Evolutionary conservation across 805 yeast species (phyloP).

Genomic region (Ogataea angusta): DNA sequence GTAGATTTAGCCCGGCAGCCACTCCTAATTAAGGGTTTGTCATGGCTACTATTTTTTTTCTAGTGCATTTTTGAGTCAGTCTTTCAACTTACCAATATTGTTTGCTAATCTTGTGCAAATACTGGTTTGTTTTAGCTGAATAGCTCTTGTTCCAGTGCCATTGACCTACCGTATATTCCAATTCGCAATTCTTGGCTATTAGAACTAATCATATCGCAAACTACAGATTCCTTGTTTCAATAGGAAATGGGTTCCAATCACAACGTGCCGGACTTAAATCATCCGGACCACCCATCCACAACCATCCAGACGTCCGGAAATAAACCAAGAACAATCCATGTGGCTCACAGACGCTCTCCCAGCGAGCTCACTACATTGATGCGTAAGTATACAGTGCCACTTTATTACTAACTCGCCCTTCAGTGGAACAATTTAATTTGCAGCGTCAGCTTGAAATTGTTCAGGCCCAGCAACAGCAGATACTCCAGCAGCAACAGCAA

Average conservation of each 20-base stretch:
- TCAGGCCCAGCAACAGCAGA: slow-evolving; percentile 89
- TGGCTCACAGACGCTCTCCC: slow-evolving; percentile 97
- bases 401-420: slow-evolving; percentile 9
- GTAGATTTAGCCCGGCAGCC: slow-evolving; percentile 1
- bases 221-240: slow-evolving; percentile 1
- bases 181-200: too few relatives aligned
- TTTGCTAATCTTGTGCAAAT: slow-evolving; percentile 2
- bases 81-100: slow-evolving; percentile 5
- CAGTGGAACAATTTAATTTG: slow-evolving; percentile 77
- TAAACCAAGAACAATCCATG: slow-evolving; percentile 65
- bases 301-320: slow-evolving; percentile 33
- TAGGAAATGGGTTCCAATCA: slow-evolving; percentile 12
- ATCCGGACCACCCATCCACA: slow-evolving; percentile 22
- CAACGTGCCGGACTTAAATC: slow-evolving; percentile 12
- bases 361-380: slow-evolving; percentile 88
- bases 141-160: slow-evolving; percentile 10
- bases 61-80: slow-evolving; percentile 8
- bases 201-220: too few relatives aligned
- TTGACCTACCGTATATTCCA: slow-evolving; percentile 1
- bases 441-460: slow-evolving; percentile 91
- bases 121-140: slow-evolving; percentile 6
- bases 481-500: slow-evolving; percentile 64
- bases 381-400: slow-evolving; percentile 44
- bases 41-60: slow-evolving; percentile 4
- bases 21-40: background rate